phyloP scores from a whole-genome alignment of 805 yeast genomes.

The Candida glaebosa region DNA sequence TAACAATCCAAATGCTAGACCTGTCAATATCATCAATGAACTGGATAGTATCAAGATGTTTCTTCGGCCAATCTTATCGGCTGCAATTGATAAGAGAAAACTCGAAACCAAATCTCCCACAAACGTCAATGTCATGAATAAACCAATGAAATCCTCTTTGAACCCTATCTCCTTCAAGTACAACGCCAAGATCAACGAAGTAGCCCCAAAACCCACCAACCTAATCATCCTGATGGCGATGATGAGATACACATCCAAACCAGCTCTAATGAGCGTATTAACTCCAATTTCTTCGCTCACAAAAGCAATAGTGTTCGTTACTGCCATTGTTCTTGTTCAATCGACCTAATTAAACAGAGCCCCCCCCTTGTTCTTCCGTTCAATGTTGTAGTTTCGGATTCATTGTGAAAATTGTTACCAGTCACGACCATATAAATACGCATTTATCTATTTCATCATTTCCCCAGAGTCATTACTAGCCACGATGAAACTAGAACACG shows the following conservation, averaged over 20 bases:
- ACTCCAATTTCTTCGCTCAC: conserved; percentile 32
- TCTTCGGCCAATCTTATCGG: conserved; percentile 48
- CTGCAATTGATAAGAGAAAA: conserved; percentile 41
- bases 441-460: not conserved
- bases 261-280: conserved; percentile 24
- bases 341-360: too few relatives aligned
- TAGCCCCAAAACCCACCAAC: conserved; percentile 35
- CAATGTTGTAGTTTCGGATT: too few relatives aligned
- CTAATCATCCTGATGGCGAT: conserved; percentile 32
- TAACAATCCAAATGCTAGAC: conserved; percentile 32
- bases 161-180: conserved; percentile 42
- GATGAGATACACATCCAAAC: conserved; percentile 30
- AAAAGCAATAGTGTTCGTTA: conserved; percentile 8
- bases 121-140: conserved; percentile 46
- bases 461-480: not conserved
- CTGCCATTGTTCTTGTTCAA: not conserved
- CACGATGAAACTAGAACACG: not conserved
- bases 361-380: too few relatives aligned
- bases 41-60: conserved; percentile 38
- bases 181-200: conserved; percentile 39
- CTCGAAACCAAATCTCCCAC: conserved; percentile 52
- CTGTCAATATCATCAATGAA: conserved; percentile 41
- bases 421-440: not conserved
- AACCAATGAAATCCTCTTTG: conserved; percentile 42
- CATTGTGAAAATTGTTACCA: too few relatives aligned